Conservation (phyloP, 1,139 yeast species). For the Hyphopichia wangnamkhiaoensis region DNA sequence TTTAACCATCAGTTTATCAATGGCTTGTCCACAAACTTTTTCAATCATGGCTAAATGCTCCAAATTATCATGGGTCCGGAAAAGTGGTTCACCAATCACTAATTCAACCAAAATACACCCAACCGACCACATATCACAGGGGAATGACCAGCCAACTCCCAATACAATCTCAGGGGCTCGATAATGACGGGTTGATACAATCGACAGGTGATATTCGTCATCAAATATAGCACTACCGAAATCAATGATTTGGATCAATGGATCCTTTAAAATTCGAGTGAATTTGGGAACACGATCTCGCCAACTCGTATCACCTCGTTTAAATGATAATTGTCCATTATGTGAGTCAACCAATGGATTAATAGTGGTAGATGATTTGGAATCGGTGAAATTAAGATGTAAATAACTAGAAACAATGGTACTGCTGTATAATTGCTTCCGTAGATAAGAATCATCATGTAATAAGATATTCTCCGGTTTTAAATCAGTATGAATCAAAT, state of each 20-base stretch:
- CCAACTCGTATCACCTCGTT: background rate
- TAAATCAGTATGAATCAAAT: conserved; percentile 89
- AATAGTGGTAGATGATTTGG: conserved; percentile 7
- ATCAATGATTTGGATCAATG: conserved; percentile 87
- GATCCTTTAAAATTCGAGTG: conserved; percentile 65
- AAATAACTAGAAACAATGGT: conserved; percentile 37
- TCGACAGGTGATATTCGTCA: conserved; percentile 90
- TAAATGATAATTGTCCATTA: conserved; percentile 25
- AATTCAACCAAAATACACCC: conserved; percentile 93
- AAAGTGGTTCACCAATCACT: conserved; percentile 92
- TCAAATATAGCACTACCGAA: conserved; percentile 94
- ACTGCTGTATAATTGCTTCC: conserved; percentile 34
- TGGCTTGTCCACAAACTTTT: conserved; percentile 54
- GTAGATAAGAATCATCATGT: conserved; percentile 54
- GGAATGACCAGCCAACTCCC: conserved; percentile 89
- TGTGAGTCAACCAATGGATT: conserved; percentile 10
- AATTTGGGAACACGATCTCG: conserved; percentile 26
- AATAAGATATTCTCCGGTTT: conserved; percentile 92
- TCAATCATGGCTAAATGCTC: conserved; percentile 97
- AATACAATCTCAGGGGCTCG: conserved; percentile 96
- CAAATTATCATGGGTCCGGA: conserved; percentile 90
- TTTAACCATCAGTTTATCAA: conserved; percentile 41
- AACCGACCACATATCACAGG: conserved; percentile 95
- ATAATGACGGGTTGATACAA: conserved; percentile 94
- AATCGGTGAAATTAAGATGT: conserved; percentile 16